Conservation (phyloP, 2,329 filamentous ascomycete species). For the Fusarium heterosporum region DNA sequence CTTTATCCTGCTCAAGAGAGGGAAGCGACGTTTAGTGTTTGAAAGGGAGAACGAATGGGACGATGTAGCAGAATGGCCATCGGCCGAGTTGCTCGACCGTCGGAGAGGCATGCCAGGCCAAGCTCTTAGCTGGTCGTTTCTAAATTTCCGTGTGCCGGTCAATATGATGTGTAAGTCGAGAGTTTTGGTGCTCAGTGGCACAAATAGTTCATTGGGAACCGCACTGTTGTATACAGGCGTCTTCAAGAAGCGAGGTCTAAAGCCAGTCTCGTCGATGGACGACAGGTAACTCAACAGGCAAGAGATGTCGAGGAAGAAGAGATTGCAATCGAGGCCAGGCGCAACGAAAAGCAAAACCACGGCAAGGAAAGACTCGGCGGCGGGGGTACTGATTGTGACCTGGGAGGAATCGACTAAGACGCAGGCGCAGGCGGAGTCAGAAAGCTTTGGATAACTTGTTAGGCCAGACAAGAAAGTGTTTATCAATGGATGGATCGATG, state of each 20-base stretch:
- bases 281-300: slow-evolving; percentile 10
- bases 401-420: slow-evolving; percentile 38
- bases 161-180: slow-evolving; percentile 12
- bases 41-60: slow-evolving; percentile 41
- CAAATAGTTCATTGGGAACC: slow-evolving; percentile 35
- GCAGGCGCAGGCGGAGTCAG: slow-evolving; percentile 29
- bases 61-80: slow-evolving; percentile 40
- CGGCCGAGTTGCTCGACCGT: slow-evolving; percentile 45
- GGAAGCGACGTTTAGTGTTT: slow-evolving; percentile 49
- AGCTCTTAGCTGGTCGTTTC: slow-evolving; percentile 13
- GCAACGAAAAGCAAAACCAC: slow-evolving; percentile 27
- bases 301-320: slow-evolving; percentile 23
- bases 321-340: slow-evolving; percentile 23
- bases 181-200: slow-evolving; percentile 33
- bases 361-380: slow-evolving; percentile 30
- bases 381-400: slow-evolving; percentile 27
- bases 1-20: slow-evolving; percentile 48
- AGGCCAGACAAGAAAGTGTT: slow-evolving; percentile 20
- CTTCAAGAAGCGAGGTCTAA: slow-evolving; percentile 1
- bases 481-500: slow-evolving; percentile 36
- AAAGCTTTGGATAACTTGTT: slow-evolving; percentile 30
- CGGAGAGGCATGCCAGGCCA: slow-evolving; percentile 43
- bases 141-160: slow-evolving; percentile 2
- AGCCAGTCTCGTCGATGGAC: slow-evolving; percentile 11
- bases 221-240: slow-evolving; percentile 11